phyloP scores from a whole-genome alignment of 768 basidiomycete species.

The Boletellus ananiceps region DNA sequence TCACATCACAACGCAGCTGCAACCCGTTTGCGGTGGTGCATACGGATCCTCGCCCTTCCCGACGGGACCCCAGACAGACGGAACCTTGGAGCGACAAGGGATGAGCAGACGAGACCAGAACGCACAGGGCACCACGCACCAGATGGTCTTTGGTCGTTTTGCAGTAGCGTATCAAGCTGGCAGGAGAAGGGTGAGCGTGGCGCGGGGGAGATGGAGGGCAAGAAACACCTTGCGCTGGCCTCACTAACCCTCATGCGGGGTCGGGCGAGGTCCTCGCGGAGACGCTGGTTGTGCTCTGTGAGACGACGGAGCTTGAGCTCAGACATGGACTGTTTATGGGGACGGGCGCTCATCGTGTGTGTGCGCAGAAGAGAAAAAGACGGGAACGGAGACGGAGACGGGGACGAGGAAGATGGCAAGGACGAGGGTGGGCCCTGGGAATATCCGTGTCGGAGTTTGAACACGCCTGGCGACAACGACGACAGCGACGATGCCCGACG shows the following conservation, averaged over 20 bases:
- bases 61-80: slow-evolving; percentile 92
- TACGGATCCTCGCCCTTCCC: slow-evolving; percentile 91
- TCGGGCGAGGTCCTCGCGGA: slow-evolving; percentile 84
- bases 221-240: slow-evolving; percentile 64
- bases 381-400: background rate
- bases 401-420: slow-evolving; percentile 12
- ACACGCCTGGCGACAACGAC: slow-evolving; percentile 4
- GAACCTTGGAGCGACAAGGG: slow-evolving; percentile 49
- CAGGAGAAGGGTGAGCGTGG: slow-evolving; percentile 1
- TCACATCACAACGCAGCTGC: slow-evolving; percentile 72
- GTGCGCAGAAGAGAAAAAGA: slow-evolving; percentile 5
- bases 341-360: slow-evolving; percentile 61
- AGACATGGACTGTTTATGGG: slow-evolving; percentile 93
- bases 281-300: slow-evolving; percentile 89
- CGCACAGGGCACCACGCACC: slow-evolving; percentile 41
- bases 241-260: slow-evolving; percentile 91
- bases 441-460: slow-evolving; percentile 19
- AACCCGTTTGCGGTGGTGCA: slow-evolving; percentile 72
- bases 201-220: background rate
- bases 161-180: slow-evolving; percentile 91
- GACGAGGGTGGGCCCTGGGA: slow-evolving; percentile 5
- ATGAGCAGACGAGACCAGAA: background rate
- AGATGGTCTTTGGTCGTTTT: slow-evolving; percentile 89
- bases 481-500: slow-evolving; percentile 6
- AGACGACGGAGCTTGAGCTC: slow-evolving; percentile 93